These are phyloP conservation scores for Noccaea bulbosa DNA, from an alignment of 345 rosid species.

Conservation along the genomic window DNA sequence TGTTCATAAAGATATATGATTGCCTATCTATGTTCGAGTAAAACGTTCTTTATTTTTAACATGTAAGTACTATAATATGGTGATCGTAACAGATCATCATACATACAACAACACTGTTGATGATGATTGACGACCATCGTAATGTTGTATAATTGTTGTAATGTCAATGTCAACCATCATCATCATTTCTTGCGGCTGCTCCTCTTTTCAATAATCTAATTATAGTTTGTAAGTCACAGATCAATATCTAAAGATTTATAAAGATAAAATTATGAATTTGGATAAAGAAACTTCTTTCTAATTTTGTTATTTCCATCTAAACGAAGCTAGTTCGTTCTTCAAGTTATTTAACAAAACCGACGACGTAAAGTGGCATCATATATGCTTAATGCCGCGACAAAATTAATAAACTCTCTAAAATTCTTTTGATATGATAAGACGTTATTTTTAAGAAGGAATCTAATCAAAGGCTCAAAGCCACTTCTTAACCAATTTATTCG, in stretches of 20 bases:
- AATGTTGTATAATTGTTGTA: conserved; percentile 28
- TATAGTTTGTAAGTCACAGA: not conserved
- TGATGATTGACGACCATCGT: conserved; percentile 33
- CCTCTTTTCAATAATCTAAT: conserved; percentile 10
- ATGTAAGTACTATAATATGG: not conserved
- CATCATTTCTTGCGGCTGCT: conserved; percentile 19
- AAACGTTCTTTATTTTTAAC: conserved; percentile 9
- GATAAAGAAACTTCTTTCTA: conserved; percentile 5
- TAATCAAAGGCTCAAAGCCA: conserved; percentile 10
- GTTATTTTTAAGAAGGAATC: conserved; percentile 21
- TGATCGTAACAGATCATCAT: conserved; percentile 10
- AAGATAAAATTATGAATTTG: not conserved
- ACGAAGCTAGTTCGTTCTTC: conserved; percentile 3
- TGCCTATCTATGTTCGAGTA: conserved; percentile 3
- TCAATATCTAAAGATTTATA: not conserved
- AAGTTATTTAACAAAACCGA: conserved; percentile 36
- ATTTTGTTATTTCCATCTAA: not conserved
- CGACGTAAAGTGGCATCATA: conserved; percentile 37
- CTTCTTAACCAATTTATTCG: conserved; percentile 39
- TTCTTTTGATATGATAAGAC: not conserved
- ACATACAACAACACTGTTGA: conserved; percentile 29
- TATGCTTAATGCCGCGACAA: conserved; percentile 34
- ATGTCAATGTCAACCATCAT: conserved; percentile 30
- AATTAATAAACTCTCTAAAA: not conserved
- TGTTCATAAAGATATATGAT: too few species aligned